Evolutionary conservation across 768 basidiomycete genomes (phyloP), one percentile per base, ranked within the genome.

Genomic region (Mycena vulgaris): DNA sequence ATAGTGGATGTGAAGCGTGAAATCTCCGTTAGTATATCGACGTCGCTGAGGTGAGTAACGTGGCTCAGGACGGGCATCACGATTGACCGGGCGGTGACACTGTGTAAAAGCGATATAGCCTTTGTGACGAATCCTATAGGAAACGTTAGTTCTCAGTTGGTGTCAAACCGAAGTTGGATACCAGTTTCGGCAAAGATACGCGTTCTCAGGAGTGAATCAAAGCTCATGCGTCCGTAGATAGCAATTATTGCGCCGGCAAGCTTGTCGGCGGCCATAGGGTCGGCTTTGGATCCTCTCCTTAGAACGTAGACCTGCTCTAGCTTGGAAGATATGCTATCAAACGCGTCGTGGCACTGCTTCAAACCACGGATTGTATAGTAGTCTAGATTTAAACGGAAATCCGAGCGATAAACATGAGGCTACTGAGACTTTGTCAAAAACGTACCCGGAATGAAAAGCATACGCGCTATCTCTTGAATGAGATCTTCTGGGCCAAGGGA

Each of bases 121-220:
- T 62, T 48, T 33, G 35, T 8, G 31, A 48, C 31, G 31, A 62
- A 62, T 25, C 14, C 60, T 62, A 7, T n/a, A 25, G 10, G 35
- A 49, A 3, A 17, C 10, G 17, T 31, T 10, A 13, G 27, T 60
- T 16, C 10, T 27, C 8, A 13, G 3, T 30, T 13, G 28, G 42
- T 39, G 9, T 39, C 39, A 39, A 39, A 16, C 39, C 17, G 14
- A 39, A 16, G 39, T 16, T 39, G 14, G 9, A 8, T 8, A 62
- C 60, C 47, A 33, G 45, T 62, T 51, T 62, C 60, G 31, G 19
- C 23, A 35, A 62, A 48, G n/a, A 62, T 25, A 27, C 60, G 60
- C 23, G 6, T 19, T n/a, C 60, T 48, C 45, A 62, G 42, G 31
- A 62, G 3, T 35, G 19, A 27, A n/a, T 62, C 60, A 9, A 35